Evolutionary conservation across 2,329 filamentous ascomycete genomes (phyloP).

Genomic region (Scortechinia acanthostroma): DNA sequence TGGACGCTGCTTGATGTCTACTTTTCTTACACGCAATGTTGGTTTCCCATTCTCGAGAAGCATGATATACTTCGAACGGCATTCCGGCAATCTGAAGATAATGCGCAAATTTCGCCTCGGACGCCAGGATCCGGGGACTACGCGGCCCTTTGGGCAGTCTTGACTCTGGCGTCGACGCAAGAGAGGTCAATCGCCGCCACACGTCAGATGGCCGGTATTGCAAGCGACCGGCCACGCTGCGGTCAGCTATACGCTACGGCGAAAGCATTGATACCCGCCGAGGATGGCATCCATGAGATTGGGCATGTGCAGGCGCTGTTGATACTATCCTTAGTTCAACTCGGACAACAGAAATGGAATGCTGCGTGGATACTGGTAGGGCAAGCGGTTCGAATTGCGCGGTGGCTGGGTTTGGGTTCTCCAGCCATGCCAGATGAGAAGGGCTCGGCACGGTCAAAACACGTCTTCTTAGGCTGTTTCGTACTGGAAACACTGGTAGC

Average conservation of each 20-base stretch:
- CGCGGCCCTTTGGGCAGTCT: slow-evolving; percentile 50
- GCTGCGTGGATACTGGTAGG: slow-evolving; percentile 61
- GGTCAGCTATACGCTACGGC: slow-evolving; percentile 40
- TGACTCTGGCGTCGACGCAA: slow-evolving; percentile 50
- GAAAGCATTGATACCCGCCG: slow-evolving; percentile 34
- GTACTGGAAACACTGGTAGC: slow-evolving; percentile 53
- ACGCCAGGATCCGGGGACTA: slow-evolving; percentile 31
- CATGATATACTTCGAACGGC: slow-evolving; percentile 45
- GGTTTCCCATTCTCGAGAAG: slow-evolving; percentile 69
- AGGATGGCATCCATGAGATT: slow-evolving; percentile 36
- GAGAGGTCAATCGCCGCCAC: slow-evolving; percentile 19
- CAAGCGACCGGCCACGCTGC: slow-evolving; percentile 14
- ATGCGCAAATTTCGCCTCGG: slow-evolving; percentile 30
- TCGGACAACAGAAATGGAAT: slow-evolving; percentile 46
- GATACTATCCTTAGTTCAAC: slow-evolving; percentile 52
- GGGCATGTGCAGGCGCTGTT: slow-evolving; percentile 47
- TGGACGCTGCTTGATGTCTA: slow-evolving; percentile 65
- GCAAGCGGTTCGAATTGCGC: slow-evolving; percentile 46
- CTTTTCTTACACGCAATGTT: slow-evolving; percentile 69
- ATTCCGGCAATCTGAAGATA: slow-evolving; percentile 31
- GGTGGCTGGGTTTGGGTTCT: slow-evolving; percentile 29
- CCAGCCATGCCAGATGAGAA: slow-evolving; percentile 12
- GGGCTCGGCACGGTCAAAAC: slow-evolving; percentile 17
- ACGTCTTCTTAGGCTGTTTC: slow-evolving; percentile 48
- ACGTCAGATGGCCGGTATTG: slow-evolving; percentile 6